Evolutionary conservation across 768 basidiomycete species (phyloP).

Genomic region (Lactarius akahatsu): DNA sequence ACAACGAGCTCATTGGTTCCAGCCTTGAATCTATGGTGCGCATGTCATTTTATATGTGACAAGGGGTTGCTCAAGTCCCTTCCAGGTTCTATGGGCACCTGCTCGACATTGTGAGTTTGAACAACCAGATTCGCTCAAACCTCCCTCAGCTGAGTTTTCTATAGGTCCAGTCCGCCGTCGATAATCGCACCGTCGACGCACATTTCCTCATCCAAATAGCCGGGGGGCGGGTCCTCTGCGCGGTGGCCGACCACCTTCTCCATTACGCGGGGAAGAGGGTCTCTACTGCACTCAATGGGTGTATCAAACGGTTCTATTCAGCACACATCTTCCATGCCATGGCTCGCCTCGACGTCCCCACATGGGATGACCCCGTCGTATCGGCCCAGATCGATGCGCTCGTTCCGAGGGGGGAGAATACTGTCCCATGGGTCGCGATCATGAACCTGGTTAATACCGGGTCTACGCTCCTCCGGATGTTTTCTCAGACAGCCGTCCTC

Average conservation of each 20-base stretch:
- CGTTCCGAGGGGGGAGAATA: conserved; percentile 40
- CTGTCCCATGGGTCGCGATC: conserved; percentile 64
- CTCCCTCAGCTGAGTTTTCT: not conserved
- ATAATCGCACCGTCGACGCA: conserved; percentile 23
- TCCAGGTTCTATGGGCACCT: conserved; percentile 23
- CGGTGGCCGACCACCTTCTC: conserved; percentile 47
- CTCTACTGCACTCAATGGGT: conserved; percentile 51
- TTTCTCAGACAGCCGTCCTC: conserved; percentile 63
- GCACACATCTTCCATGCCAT: conserved; percentile 64
- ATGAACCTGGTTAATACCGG: conserved; percentile 42
- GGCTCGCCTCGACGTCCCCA: conserved; percentile 72
- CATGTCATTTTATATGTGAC: not conserved
- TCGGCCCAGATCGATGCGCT: conserved; percentile 62
- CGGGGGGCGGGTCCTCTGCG: conserved; percentile 53
- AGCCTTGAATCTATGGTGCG: conserved; percentile 20
- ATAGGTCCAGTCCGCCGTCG: conserved; percentile 26
- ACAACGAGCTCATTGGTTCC: conserved; percentile 9
- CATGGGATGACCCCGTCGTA: conserved; percentile 65
- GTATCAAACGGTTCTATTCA: conserved; percentile 62
- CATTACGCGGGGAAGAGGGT: conserved; percentile 41
- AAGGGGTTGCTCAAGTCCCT: not conserved
- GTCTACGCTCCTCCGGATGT: conserved; percentile 48
- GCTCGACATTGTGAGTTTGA: conserved; percentile 30
- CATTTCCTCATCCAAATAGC: conserved; percentile 31
- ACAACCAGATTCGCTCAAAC: not conserved